Evolutionary conservation across 148 eudicot species (phyloP).

Genomic region (Spergularia bocconei): DNA sequence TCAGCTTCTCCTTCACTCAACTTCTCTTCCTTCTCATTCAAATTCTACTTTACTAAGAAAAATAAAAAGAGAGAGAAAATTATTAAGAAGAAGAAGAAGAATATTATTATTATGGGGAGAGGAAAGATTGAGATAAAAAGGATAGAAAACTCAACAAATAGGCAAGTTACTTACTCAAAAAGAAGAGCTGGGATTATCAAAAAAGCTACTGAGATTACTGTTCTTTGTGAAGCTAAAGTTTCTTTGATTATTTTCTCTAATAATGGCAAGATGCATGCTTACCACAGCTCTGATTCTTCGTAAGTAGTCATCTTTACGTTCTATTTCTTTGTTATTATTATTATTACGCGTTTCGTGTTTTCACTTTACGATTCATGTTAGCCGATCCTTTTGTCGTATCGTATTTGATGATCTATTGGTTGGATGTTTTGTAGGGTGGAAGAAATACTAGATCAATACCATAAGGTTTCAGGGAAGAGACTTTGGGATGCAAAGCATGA

Average conservation of each 20-base stretch:
- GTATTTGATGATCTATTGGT: neutral
- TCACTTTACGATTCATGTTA: neutral
- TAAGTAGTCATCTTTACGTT: conserved; percentile 21
- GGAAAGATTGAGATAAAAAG: conserved; percentile 92
- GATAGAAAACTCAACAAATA: conserved; percentile 76
- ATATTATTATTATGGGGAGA: conserved; percentile 53
- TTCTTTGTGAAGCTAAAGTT: conserved; percentile 81
- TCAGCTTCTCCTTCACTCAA: neutral
- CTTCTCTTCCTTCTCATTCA: neutral
- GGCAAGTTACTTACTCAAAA: conserved; percentile 86
- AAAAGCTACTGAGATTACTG: conserved; percentile 76
- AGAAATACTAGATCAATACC: conserved; percentile 68
- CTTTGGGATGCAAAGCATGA: conserved; percentile 97
- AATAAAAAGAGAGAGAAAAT: conserved; percentile 13
- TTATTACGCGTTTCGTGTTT: too few species aligned
- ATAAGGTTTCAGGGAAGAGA: conserved; percentile 51
- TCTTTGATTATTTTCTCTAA: conserved; percentile 64
- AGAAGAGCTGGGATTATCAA: conserved; percentile 75
- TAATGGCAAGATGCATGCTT: conserved; percentile 68
- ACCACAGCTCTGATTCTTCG: conserved; percentile 60
- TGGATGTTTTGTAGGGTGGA: conserved; percentile 40
- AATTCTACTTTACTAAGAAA: neutral
- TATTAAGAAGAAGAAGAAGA: too few species aligned
- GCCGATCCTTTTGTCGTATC: neutral
- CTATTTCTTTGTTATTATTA: too few species aligned